Percentiles rank a stretch among this genome's conserved stretches.
These are phyloP conservation scores for Bondarzewia mesenterica DNA, from an alignment of 1,284 basidiomycete genomes.

Conservation along the genomic window DNA sequence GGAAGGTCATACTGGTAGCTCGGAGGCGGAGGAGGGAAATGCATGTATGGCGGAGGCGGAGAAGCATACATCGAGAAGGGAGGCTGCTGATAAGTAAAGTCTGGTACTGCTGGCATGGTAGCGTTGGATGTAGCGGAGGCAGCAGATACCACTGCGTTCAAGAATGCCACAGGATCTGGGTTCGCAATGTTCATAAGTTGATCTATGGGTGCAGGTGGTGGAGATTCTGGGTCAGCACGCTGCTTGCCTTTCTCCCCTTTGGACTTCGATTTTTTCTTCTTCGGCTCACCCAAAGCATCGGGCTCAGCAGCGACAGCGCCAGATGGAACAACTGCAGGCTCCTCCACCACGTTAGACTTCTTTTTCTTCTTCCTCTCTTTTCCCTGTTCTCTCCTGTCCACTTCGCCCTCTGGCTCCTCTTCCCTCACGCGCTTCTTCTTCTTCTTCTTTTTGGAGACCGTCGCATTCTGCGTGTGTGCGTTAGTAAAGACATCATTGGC, in stretches of 20 bases:
- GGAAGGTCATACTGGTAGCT: slow-evolving; percentile 9
- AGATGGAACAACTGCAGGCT: slow-evolving; percentile 3
- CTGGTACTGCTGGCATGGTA: slow-evolving; percentile 14
- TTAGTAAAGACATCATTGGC: slow-evolving; percentile 25
- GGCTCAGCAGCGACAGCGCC: slow-evolving; percentile 6
- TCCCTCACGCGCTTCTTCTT: slow-evolving; percentile 20
- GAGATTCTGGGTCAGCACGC: no score
- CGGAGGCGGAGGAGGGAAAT: slow-evolving; percentile 20
- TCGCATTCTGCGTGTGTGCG: slow-evolving; percentile 20
- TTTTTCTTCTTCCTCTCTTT: slow-evolving; percentile 19
- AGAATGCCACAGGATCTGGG: slow-evolving; percentile 39
- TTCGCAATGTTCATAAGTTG: slow-evolving; percentile 12
- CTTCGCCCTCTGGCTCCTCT: slow-evolving; percentile 3
- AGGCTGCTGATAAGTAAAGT: slow-evolving; percentile 15
- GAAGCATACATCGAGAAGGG: slow-evolving; percentile 8
- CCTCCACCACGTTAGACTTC: slow-evolving; percentile 5
- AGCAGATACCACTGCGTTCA: slow-evolving; percentile 34
- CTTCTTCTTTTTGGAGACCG: slow-evolving; percentile 18
- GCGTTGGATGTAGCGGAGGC: slow-evolving; percentile 14
- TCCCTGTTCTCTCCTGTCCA: slow-evolving; percentile 2
- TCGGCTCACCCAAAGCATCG: slow-evolving; percentile 8
- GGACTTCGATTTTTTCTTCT: slow-evolving; percentile 26
- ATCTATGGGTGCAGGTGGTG: slow-evolving; percentile 3
- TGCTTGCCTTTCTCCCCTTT: slow-evolving; percentile 33
- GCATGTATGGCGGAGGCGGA: slow-evolving; percentile 18